Evolutionary conservation across 345 rosid species (phyloP), one percentile per base, ranked within the genome.

Genomic region (Syzygium oleosum): DNA sequence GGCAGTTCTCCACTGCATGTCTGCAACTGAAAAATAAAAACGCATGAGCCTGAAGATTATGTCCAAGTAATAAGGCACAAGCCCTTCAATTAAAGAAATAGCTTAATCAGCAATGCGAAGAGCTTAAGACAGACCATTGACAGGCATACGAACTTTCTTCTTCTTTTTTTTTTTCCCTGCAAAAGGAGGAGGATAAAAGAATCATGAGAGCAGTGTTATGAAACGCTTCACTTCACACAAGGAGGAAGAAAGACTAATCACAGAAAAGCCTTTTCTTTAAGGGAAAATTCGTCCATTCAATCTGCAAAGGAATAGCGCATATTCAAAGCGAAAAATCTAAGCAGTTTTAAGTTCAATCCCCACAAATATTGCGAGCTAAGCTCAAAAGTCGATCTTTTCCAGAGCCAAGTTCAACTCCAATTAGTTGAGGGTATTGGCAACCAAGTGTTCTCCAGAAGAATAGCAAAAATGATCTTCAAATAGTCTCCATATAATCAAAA

Each of bases 151-250:
- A 8, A 89, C 92, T 90, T 96, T 98, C 93, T 96, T 98, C 93
- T 94, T 96, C 88, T 94, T 98, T 94, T 89, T 98, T 88, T 93
- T 95, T 93, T 92, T 96, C 88, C 92, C 99, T 96, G 94, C 80
- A 87, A 88, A 87, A 86, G 86, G 90, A 51, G 43, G 49, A 73
- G 23, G 43, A 58, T 58, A 73, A 55, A 73, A 73, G 46, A 73
- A 73, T 84, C 86, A 84, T 55, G 17, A 84, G 85, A 84, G 54
- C 23, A 84, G 59, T 84, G 83, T 38, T 52, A 52, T 31, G 41
- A 52, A n/a, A 22, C 1, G 2, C 59, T 52, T 84, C n/a, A 12
- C 43, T 84, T 84, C 59, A 29, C n/a, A 29, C 38, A 29, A 34
- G 12, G 22, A 46, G 86, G 86, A 73, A 73, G 79, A 73, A 38